These are phyloP conservation scores for Firmiana major DNA, from an alignment of 345 rosid species.

Conservation along the genomic window DNA sequence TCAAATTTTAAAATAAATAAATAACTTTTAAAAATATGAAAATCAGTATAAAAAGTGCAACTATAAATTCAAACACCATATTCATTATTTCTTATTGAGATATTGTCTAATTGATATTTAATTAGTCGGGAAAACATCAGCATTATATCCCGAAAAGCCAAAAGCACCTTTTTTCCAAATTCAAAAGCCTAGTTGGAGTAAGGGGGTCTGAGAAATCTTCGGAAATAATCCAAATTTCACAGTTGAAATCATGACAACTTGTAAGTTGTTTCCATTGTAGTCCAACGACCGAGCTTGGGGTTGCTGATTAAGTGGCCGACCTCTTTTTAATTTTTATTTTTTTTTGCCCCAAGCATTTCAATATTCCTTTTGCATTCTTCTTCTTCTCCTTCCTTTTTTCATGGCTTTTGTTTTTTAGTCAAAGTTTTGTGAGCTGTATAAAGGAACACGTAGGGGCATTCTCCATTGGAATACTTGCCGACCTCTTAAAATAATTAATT, in stretches of 20 bases:
- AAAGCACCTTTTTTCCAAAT: not conserved
- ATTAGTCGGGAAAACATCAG: not conserved
- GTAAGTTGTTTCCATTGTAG: not conserved
- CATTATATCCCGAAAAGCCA: not conserved
- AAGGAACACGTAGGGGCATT: not conserved
- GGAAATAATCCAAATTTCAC: not conserved
- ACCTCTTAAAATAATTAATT: not conserved
- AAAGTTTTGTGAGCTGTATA: not conserved
- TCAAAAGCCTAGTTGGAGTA: not conserved
- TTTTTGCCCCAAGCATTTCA: not conserved
- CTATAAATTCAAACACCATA: too few species aligned
- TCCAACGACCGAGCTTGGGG: not conserved
- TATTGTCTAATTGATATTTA: too few species aligned
- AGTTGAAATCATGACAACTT: not conserved
- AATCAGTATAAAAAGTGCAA: too few species aligned
- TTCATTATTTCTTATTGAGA: too few species aligned
- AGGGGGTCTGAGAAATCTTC: not conserved
- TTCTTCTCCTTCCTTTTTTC: not conserved
- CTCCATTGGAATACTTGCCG: not conserved
- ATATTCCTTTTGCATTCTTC: not conserved
- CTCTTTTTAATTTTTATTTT: not conserved
- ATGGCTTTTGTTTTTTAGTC: not conserved
- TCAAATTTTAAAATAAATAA: too few species aligned
- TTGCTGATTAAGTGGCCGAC: not conserved
- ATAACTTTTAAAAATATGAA: too few species aligned